Percentiles rank a stretch among this genome's conserved stretches.
These are phyloP conservation scores for Biscogniauxia sp. DNA, from an alignment of 2,329 filamentous ascomycete genomes.

Conservation along the genomic window DNA sequence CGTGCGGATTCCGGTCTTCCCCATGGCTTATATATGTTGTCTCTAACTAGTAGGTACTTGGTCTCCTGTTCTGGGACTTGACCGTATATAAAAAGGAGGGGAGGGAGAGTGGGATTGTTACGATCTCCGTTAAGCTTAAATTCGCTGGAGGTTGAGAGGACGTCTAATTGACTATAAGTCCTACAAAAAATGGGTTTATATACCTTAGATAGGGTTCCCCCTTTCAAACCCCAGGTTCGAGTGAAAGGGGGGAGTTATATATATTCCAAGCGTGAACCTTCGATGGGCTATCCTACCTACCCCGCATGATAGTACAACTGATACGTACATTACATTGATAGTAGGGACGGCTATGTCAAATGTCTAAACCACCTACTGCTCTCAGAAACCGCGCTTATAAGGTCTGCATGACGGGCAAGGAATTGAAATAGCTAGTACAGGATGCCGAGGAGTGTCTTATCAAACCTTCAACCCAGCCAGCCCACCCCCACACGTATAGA, in stretches of 20 bases:
- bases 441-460: slow-evolving; percentile 2
- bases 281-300: slow-evolving; percentile 10
- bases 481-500: background rate
- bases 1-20: slow-evolving; percentile 58
- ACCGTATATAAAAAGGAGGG: no score
- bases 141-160: no score
- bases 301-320: slow-evolving; percentile 24
- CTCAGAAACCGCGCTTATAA: background rate
- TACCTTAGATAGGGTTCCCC: background rate
- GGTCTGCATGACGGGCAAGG: background rate
- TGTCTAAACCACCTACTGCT: slow-evolving; percentile 1
- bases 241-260: slow-evolving; percentile 2
- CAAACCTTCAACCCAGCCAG: background rate
- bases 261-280: background rate
- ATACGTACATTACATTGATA: background rate
- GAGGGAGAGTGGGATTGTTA: no score
- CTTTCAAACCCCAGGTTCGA: background rate
- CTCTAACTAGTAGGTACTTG: background rate
- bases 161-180: background rate
- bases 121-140: no score
- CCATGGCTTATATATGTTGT: slow-evolving; percentile 29
- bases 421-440: background rate
- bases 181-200: background rate
- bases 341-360: slow-evolving; percentile 12
- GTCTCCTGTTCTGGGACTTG: no score